phyloP scores from a whole-genome alignment of 805 yeast species.

The Candida sanyiensis region DNA sequence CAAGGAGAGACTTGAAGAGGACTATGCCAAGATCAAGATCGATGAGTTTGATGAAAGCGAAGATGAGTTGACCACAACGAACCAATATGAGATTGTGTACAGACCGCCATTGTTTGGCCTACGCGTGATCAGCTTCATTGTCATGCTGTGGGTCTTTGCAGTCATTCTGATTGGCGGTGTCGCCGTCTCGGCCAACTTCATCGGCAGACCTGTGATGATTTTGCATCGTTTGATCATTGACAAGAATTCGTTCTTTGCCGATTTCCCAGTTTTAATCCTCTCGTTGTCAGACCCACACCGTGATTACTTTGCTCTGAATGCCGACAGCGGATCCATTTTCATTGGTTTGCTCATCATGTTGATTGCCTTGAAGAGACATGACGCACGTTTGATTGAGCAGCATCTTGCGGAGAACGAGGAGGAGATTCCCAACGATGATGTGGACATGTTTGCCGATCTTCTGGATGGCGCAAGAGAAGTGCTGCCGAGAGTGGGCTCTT shows the following conservation, averaged over 20 bases:
- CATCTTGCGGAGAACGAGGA: constrained; percentile 15
- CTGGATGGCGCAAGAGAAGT: background rate
- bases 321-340: constrained; percentile 14
- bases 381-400: constrained; percentile 19
- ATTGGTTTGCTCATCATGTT: constrained; percentile 20
- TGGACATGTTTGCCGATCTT: background rate
- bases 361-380: constrained; percentile 15
- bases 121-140: constrained; percentile 43
- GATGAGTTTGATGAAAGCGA: constrained; percentile 40
- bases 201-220: constrained; percentile 26
- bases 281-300: background rate
- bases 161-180: constrained; percentile 27
- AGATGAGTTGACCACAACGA: constrained; percentile 35
- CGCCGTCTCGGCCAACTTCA: constrained; percentile 15
- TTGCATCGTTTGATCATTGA: background rate
- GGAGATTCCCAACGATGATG: constrained; percentile 8
- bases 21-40: constrained; percentile 28
- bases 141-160: constrained; percentile 42
- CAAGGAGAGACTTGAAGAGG: constrained; percentile 25
- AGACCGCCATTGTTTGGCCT: constrained; percentile 71
- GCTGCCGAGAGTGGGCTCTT: background rate
- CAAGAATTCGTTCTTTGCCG: background rate
- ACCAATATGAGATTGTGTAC: constrained; percentile 69
- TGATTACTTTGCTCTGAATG: background rate
- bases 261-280: background rate